These are phyloP conservation scores for Rhizopogon vesiculosus DNA, from an alignment of 768 basidiomycete genomes.

Conservation along the genomic window DNA sequence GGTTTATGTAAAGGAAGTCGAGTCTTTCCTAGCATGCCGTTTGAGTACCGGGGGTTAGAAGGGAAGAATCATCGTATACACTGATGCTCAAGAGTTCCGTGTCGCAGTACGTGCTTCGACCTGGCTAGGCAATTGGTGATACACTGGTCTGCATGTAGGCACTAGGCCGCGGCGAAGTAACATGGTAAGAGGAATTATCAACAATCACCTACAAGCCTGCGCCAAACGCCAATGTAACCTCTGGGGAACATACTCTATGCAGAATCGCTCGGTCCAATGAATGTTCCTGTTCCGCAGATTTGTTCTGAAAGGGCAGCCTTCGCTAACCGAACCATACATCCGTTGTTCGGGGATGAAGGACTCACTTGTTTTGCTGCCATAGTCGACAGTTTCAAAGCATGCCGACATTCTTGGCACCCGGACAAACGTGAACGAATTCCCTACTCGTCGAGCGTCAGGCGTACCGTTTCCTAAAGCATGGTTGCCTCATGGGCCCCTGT, in stretches of 20 bases:
- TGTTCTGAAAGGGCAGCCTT: conserved; percentile 19
- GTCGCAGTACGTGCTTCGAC: too few relatives aligned
- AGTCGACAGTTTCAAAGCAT: not conserved
- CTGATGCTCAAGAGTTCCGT: not conserved
- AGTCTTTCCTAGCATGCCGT: not conserved
- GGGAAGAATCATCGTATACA: not conserved
- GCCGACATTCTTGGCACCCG: conserved; percentile 1
- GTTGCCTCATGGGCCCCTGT: conserved; percentile 38
- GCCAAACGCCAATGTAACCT: too few relatives aligned
- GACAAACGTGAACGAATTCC: conserved; percentile 21
- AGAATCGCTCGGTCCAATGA: too few relatives aligned
- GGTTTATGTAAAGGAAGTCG: not conserved
- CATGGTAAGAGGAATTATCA: too few relatives aligned
- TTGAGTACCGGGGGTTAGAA: not conserved
- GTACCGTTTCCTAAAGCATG: conserved; percentile 43
- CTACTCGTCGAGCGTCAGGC: conserved; percentile 43
- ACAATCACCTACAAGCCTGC: too few relatives aligned
- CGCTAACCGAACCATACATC: conserved; percentile 47
- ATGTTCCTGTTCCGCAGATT: too few relatives aligned
- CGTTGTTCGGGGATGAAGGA: conserved; percentile 14
- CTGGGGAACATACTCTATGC: too few relatives aligned
- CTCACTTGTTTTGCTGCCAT: not conserved
- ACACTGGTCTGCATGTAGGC: too few relatives aligned
- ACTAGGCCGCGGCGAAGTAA: too few relatives aligned
- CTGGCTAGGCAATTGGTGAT: too few relatives aligned